Evolutionary conservation across 495 filamentous ascomycete species (phyloP), one percentile per base, ranked within the genome.

Genomic region (Podospora appendiculata): DNA sequence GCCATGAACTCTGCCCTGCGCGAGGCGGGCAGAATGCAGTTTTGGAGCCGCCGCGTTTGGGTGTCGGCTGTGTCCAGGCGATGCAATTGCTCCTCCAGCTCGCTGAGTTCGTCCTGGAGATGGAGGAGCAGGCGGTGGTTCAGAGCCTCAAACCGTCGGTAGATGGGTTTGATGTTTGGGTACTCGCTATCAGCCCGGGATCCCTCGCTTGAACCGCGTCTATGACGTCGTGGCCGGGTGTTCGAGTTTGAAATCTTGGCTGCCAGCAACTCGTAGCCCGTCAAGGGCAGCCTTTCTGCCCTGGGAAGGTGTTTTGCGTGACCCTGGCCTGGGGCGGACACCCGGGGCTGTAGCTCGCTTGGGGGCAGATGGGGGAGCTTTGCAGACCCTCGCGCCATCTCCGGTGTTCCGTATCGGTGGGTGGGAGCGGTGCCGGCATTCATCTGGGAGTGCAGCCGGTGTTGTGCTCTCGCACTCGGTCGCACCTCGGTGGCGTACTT

Each of bases 71-170:
- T 79, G 56, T 95, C 90, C 0, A 92, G 68, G 1, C 74, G 70
- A n/a, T 80, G 76, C 0, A 93, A 73, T 39, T 89, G 81, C 58
- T 87, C 83, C 59, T 91, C 88, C 47, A 93, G 73, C 47, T 92
- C 86, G 2, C 80, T 75, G 39, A 95, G 81, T 62, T 95, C 89
- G 61, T 93, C 88, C 69, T 95, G 91, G 1, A 96, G 79, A 60
- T 93, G 82, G 2, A 96, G 74, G 3, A 96, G 75, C 11, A 95
- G 73, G 14, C 92, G 84, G 62, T 95, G 89, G 59, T 95, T 95
- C 5, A 95, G 69, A 8, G 79, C 76, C 60, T 87, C 86, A 59
- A 96, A 96, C 53, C 86, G 86, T 36, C 90, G 84, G 66, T 94
- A 95, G 13, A 96, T 79, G 7, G 88, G 88, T 9, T 76, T 77